Evolutionary conservation across 78 protist genomes (phyloP).

Genomic region (Thecamonas trahens): DNA sequence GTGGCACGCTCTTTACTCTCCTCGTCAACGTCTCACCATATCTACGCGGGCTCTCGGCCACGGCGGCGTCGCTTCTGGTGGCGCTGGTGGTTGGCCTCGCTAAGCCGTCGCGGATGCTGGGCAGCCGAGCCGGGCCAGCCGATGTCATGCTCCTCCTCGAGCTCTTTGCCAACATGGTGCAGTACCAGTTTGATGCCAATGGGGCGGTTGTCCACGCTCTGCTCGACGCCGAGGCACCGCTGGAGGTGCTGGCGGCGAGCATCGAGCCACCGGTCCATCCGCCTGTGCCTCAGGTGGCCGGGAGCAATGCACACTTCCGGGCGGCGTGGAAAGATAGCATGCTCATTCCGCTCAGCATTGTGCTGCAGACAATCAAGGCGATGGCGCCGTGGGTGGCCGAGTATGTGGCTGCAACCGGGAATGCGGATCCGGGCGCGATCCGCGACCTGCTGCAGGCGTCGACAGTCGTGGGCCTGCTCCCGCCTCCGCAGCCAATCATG

Average conservation of each 20-base stretch:
- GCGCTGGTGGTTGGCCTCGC: too few relatives aligned
- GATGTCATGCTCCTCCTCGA: neutral
- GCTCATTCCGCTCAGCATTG: neutral
- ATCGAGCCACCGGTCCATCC: too few relatives aligned
- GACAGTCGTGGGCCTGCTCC: slow-evolving; percentile 46
- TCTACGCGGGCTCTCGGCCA: too few relatives aligned
- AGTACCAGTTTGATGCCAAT: slow-evolving; percentile 53
- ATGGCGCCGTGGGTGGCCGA: neutral
- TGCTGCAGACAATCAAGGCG: neutral
- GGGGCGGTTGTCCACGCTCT: slow-evolving; percentile 17
- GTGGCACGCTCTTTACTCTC: too few relatives aligned
- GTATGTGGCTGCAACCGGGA: neutral
- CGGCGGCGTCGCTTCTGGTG: too few relatives aligned
- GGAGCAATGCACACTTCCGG: neutral
- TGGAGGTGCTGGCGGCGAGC: neutral
- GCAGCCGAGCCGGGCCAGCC: too few relatives aligned
- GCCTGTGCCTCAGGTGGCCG: too few relatives aligned
- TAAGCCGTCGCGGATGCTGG: too few relatives aligned
- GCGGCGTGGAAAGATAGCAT: neutral
- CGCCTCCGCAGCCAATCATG: slow-evolving; percentile 36
- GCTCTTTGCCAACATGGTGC: slow-evolving; percentile 29
- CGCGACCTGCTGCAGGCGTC: neutral
- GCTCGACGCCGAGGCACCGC: neutral
- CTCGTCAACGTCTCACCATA: too few relatives aligned
- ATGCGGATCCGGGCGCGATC: neutral